phyloP scores from a whole-genome alignment of 78 protist genomes.

The Planoprotostelium fungivorum region DNA sequence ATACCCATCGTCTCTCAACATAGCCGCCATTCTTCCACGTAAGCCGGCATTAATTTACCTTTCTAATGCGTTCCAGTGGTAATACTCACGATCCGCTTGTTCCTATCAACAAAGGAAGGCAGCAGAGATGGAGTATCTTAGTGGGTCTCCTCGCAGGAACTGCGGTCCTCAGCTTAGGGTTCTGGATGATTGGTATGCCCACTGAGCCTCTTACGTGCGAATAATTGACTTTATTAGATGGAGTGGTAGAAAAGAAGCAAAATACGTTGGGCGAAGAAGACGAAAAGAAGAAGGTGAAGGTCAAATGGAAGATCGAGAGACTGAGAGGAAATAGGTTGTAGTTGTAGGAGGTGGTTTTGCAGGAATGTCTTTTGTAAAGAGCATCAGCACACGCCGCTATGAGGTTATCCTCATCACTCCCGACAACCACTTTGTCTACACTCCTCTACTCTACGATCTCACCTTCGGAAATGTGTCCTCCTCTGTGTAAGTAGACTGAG shows the following conservation, averaged over 20 bases:
- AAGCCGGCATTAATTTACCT: too few relatives aligned
- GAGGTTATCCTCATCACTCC: background rate
- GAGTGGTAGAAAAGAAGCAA: background rate
- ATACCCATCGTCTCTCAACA: background rate
- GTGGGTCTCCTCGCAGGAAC: background rate
- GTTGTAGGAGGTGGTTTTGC: background rate
- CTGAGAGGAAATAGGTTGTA: background rate
- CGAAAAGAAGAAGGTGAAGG: background rate
- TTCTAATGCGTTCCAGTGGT: too few relatives aligned
- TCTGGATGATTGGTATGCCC: background rate
- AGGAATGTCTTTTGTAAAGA: background rate
- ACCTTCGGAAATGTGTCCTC: background rate
- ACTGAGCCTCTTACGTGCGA: background rate
- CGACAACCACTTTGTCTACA: background rate
- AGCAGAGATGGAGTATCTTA: background rate
- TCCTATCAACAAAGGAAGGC: background rate
- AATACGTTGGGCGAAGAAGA: background rate
- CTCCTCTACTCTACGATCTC: background rate
- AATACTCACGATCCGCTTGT: background rate
- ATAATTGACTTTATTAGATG: background rate
- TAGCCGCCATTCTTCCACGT: background rate
- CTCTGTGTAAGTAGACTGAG: background rate
- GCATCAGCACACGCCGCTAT: background rate
- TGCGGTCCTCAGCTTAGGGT: background rate
- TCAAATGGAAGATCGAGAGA: background rate